Evolutionary conservation across 2,329 filamentous ascomycete species (phyloP).

Genomic region (Cryphonectria nitschkei): DNA sequence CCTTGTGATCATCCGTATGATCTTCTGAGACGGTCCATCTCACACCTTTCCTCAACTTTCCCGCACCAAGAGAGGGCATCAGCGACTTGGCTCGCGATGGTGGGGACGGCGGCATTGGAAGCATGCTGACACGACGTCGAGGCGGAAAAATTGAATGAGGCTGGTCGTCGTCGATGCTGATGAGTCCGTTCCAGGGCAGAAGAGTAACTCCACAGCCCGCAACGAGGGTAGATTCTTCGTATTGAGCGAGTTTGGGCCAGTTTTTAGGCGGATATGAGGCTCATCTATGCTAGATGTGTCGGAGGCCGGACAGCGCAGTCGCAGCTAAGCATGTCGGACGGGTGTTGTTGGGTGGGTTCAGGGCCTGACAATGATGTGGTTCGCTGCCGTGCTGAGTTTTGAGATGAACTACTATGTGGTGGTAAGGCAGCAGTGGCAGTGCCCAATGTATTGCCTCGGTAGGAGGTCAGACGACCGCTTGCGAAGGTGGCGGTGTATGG

Average conservation of each 20-base stretch:
- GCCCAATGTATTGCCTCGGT: background rate
- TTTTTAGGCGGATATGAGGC: background rate
- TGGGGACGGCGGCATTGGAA: background rate
- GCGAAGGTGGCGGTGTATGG: background rate
- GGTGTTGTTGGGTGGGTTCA: background rate
- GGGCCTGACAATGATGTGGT: background rate
- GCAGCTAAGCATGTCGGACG: background rate
- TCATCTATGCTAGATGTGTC: background rate
- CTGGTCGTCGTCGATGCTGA: background rate
- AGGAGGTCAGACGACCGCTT: background rate
- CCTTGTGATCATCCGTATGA: background rate
- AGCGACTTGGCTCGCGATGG: background rate
- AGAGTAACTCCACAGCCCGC: background rate
- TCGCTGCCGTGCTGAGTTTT: background rate
- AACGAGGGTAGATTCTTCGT: background rate
- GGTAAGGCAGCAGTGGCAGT: background rate
- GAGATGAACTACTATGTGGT: background rate
- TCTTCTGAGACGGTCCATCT: constrained; percentile 4
- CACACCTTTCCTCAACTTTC: background rate
- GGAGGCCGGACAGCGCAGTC: background rate
- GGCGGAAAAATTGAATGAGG: background rate
- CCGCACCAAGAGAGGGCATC: background rate
- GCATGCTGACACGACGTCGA: background rate
- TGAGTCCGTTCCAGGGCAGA: background rate
- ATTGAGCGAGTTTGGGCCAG: background rate